Percentiles rank a stretch among this genome's conserved stretches.
Evolutionary conservation across 1,284 basidiomycete species (phyloP).

Genomic region (Ustilago tritici): DNA sequence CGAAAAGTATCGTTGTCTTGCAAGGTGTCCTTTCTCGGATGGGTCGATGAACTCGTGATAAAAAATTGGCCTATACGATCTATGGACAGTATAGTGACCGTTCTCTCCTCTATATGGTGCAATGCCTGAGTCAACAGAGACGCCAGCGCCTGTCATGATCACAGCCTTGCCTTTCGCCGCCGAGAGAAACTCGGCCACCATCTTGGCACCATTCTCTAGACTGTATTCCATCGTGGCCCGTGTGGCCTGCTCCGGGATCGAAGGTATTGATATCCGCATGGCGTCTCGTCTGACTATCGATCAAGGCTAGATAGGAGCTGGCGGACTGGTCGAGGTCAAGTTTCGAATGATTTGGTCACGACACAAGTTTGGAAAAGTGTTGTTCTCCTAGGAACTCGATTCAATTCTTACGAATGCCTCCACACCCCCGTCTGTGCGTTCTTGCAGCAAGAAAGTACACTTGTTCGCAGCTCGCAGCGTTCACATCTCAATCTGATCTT

Average conservation of each 20-base stretch:
- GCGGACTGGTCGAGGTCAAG: background rate
- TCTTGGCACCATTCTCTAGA: slow-evolving; percentile 45
- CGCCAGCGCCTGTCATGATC: slow-evolving; percentile 65
- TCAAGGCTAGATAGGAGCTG: background rate
- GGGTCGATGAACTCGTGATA: slow-evolving; percentile 65
- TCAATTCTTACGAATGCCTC: slow-evolving; percentile 9
- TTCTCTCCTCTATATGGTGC: slow-evolving; percentile 67
- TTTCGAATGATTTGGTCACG: background rate
- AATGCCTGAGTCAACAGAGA: slow-evolving; percentile 68
- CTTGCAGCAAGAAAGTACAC: background rate
- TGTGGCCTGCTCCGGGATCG: slow-evolving; percentile 54
- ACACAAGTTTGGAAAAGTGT: slow-evolving; percentile 1
- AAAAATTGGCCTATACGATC: slow-evolving; percentile 68
- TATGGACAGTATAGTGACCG: slow-evolving; percentile 65
- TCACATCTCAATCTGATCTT: background rate
- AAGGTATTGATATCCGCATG: slow-evolving; percentile 68
- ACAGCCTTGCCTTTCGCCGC: slow-evolving; percentile 49
- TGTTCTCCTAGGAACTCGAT: slow-evolving; percentile 6
- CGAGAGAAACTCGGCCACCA: slow-evolving; percentile 50
- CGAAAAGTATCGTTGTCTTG: slow-evolving; percentile 66
- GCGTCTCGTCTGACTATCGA: background rate
- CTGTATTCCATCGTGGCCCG: slow-evolving; percentile 41
- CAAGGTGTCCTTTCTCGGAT: slow-evolving; percentile 50
- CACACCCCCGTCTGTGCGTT: slow-evolving; percentile 2
- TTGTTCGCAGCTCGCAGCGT: background rate